Base-by-base conservation (phyloP, 352 stramenopile species). In the Globisporangium echinulatum region DNA sequence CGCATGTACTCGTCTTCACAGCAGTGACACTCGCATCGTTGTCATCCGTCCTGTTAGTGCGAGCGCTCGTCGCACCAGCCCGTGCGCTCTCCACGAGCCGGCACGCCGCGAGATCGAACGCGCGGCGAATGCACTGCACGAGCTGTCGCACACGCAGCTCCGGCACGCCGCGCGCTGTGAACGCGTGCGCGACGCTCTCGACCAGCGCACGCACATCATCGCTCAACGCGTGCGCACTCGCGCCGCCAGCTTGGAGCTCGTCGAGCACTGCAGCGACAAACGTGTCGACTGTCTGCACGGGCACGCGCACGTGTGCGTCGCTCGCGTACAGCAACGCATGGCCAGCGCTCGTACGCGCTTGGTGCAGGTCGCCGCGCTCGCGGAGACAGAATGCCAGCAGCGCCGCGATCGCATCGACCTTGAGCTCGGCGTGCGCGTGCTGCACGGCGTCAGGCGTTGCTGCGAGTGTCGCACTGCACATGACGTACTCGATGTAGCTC, bases 401-500 rank as follows among this genome's bases (percentile, higher is more conserved):
- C 6, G 75, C 77, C 49, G 66, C 75, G 46, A 91, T 77, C 25
- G 72, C 67, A 58, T 89, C 79, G 15, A 73, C 61, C 56, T 85
- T 87, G 15, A 91, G 61, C n/a, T 79, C 64, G 2, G 33, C 33
- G 46, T 91, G 75, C 14, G 70, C 68, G 37, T 67, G 67, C 17
- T 71, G 54, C 38, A 86, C 68, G 10, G 71, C 68, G 37, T 74
- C 57, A 5, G 46, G 46, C 14, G 40, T 71, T 1, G 69, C 15
- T 8, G 46, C 50, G 25, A 33, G 1, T 1, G 25, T 33, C 2
- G 73, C 62, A 43, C 68, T 74, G 61, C 75, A 81, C 75, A 89
- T 84, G 2, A 88, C 63, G 55, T 86, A 80, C 55, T 91, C 74
- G 15, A 89, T 59, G 53, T 82, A 89, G 47, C 64, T 77, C 58